Evolutionary conservation across 2,329 filamentous ascomycete species (phyloP).

Genomic region (Ambrosiella xylebori): DNA sequence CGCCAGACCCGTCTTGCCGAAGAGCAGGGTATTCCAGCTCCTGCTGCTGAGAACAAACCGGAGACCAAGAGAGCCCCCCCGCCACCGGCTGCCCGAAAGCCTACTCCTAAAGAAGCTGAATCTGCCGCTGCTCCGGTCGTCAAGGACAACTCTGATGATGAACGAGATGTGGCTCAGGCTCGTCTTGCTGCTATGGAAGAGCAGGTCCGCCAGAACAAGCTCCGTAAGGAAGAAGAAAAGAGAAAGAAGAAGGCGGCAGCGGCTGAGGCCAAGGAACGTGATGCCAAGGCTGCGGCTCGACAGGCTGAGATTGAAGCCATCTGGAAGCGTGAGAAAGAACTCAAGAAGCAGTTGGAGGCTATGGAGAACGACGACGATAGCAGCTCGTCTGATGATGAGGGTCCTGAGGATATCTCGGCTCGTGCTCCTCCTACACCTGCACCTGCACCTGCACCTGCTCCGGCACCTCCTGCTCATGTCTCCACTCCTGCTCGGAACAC

Average conservation of each 20-base stretch:
- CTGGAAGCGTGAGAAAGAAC: slow-evolving; percentile 72
- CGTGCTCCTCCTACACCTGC: slow-evolving; percentile 28
- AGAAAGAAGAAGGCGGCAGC: slow-evolving; percentile 75
- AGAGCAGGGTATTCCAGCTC: slow-evolving; percentile 49
- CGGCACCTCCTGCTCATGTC: not conserved
- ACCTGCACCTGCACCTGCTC: slow-evolving; percentile 26
- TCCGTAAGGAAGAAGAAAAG: slow-evolving; percentile 95
- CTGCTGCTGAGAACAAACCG: slow-evolving; percentile 28
- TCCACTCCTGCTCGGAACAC: slow-evolving; percentile 24
- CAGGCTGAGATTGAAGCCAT: slow-evolving; percentile 85
- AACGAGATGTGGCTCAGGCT: slow-evolving; percentile 65
- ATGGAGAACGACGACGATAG: slow-evolving; percentile 56
- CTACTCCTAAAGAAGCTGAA: slow-evolving; percentile 36
- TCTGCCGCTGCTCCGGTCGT: slow-evolving; percentile 30
- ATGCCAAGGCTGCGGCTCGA: slow-evolving; percentile 65
- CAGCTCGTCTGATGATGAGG: slow-evolving; percentile 64
- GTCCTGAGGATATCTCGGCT: slow-evolving; percentile 49
- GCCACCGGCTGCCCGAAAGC: slow-evolving; percentile 65
- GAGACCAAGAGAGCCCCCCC: slow-evolving; percentile 51
- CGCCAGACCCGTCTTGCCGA: slow-evolving; percentile 67
- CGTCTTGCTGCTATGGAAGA: slow-evolving; percentile 82
- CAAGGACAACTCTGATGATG: slow-evolving; percentile 43
- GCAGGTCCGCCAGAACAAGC: slow-evolving; percentile 79
- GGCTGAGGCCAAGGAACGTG: slow-evolving; percentile 75
- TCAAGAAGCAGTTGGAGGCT: slow-evolving; percentile 70